Evolutionary conservation across 2,329 filamentous ascomycete genomes (phyloP).

Genomic region (Alternaria triticimaculans): DNA sequence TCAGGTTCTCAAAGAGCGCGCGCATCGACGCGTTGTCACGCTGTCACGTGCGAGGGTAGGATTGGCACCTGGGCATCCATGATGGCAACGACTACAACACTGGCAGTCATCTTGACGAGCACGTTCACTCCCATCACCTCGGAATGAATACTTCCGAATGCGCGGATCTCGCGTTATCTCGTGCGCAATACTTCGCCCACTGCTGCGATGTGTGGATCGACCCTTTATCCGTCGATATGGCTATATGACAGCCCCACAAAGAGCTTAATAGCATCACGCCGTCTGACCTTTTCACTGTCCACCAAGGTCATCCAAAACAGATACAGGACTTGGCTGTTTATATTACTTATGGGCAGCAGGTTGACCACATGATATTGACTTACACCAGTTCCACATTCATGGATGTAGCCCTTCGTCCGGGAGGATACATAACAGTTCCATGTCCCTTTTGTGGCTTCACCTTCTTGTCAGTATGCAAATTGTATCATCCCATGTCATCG

Average conservation of each 20-base stretch:
- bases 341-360: background rate
- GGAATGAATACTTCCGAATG: background rate
- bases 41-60: background rate
- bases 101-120: accelerated
- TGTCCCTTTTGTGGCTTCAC: background rate
- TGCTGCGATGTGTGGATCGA: background rate
- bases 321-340: background rate
- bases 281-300: background rate
- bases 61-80: background rate
- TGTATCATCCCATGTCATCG: background rate
- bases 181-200: background rate
- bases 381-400: background rate
- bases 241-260: background rate
- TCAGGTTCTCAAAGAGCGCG: background rate
- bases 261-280: background rate
- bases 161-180: background rate
- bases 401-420: background rate
- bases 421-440: background rate
- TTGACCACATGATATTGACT: background rate
- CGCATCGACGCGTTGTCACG: background rate
- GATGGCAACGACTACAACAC: background rate
- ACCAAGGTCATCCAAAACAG: background rate
- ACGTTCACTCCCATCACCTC: background rate
- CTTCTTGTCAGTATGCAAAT: background rate
- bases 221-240: background rate